Base-by-base conservation (phyloP, 139 green algal species). In the Tetraselmis striata region DNA sequence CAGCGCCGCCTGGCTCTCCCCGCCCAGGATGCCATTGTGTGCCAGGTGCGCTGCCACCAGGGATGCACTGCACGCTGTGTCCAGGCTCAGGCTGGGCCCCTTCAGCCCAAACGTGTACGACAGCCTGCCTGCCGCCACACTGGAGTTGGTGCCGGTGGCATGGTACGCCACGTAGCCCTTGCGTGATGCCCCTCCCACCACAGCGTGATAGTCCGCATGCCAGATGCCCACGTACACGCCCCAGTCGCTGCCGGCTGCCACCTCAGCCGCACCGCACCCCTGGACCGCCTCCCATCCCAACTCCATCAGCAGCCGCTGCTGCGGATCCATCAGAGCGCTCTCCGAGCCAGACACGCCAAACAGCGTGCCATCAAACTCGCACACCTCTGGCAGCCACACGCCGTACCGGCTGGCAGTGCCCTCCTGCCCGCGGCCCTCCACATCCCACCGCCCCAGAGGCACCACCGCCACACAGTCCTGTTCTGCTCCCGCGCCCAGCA, bases 11-110 rank as follows among this genome's bases (percentile, higher is more conserved):
- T 11, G 32, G 2, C 59, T 77, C 0, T 25, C 59, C 26, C 82
- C 80, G 2, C 31, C 78, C 1, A 31, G 31, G 0, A 89, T 67
- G 2, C 91, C 80, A 0, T 23, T n/a, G 11, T 29, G 31, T 0
- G 82, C 91, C 0, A 86, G 45, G 78, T 95, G 87, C 0, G 84
- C 28, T 0, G 88, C 90, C 29, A 97, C 92, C 30, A 97, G 86
- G 18, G 88, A 92, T 1, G 87, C 92, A 25, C 87, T 94, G 87
- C 94, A 97, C 23, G 93, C 94, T 0, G 92, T 97, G 84, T 97
- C 94, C 0, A 97, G 82, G 31, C 86, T 89, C 23, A 96, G 79
- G 31, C 92, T 82, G 0, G 94, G 90, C 0, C 94, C 94, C 31
- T 88, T 87, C 58, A 97, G 89, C 0, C 88, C 91, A 83, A 95